These are phyloP conservation scores for Arachis stenosperma DNA, from an alignment of 306 rosid species.

Conservation along the genomic window DNA sequence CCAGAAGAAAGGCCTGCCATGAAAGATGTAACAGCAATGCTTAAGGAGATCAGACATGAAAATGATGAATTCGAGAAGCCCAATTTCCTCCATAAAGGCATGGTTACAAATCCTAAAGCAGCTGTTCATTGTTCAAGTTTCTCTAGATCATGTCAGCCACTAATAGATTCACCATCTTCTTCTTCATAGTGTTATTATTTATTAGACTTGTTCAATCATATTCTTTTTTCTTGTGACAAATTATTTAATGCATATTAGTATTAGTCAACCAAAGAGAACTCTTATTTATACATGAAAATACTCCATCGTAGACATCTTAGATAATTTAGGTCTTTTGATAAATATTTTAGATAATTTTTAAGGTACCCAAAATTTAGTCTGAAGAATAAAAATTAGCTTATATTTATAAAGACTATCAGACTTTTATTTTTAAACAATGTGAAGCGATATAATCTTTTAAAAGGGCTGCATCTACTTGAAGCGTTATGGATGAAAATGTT, in stretches of 20 bases:
- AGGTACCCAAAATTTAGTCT: no score
- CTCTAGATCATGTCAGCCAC: slow-evolving; percentile 85
- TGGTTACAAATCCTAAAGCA: slow-evolving; percentile 54
- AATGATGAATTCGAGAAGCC: slow-evolving; percentile 71
- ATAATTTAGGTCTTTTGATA: no score
- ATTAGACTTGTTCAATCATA: not conserved
- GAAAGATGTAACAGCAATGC: slow-evolving; percentile 92
- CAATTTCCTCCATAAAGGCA: slow-evolving; percentile 52
- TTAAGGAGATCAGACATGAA: slow-evolving; percentile 78
- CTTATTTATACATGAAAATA: no score
- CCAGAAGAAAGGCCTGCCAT: slow-evolving; percentile 89
- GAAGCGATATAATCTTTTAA: no score
- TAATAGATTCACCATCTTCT: slow-evolving; percentile 71
- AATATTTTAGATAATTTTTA: no score
- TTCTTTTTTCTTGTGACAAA: slow-evolving; percentile 35
- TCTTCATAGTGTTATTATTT: slow-evolving; percentile 44
- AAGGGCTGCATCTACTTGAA: no score
- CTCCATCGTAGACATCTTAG: no score
- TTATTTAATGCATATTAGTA: slow-evolving; percentile 55
- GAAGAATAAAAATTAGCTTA: no score
- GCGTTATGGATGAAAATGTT: no score
- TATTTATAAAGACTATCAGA: no score
- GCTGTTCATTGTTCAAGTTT: slow-evolving; percentile 82
- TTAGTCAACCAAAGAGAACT: not conserved
- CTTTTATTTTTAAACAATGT: no score